Base-by-base conservation (phyloP, 345 rosid genomes). In the Hibiscus mutabilis region DNA sequence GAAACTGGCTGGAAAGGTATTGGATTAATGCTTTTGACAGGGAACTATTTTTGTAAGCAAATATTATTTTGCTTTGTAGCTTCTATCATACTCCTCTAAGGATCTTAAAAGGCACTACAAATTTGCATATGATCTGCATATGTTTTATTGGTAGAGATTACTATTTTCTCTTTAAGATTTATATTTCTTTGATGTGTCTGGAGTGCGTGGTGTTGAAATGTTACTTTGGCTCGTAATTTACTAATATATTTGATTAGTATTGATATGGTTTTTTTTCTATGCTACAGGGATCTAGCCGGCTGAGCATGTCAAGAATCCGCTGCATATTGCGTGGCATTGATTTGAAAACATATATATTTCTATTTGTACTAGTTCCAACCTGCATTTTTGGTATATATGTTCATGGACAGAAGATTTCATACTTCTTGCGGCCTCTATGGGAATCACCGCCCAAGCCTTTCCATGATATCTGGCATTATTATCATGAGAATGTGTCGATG, bases 261-360 rank as follows among this genome's bases (percentile, higher is more conserved):
- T 69, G 6, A 46, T 46, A 33, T 65, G 14, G 22, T 75, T 47
- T 72, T n/a, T 15, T 2, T 18, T 65, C 69, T 70, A 5, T 58
- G 25, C 51, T 79, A 74, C 91, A 93, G 98, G 98, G 89, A 65
- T 84, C 97, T 6, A 83, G 90, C 77, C 80, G 88, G 77, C 81
- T 87, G 80, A 88, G 92, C 84, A 83, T 93, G 81, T 91, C 97
- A 7, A 89, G 98, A 81, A 76, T 93, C 51, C 88, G 96, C n/a
- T 93, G 98, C 86, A 87, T 91, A 64, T 87, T 93, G 35, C 97
- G 96, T 33, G 96, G 98, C 19, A 77, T 93, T 24, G 98, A 93
- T 71, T 83, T 93, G 81, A 93, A 79, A 85, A 85, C 94, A 18
- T 81, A 71, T 35, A 73, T 93, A 74, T 85, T 93, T 73, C 71